These are phyloP conservation scores for Cercophora scortea DNA, from an alignment of 495 filamentous ascomycete species.

Conservation along the genomic window DNA sequence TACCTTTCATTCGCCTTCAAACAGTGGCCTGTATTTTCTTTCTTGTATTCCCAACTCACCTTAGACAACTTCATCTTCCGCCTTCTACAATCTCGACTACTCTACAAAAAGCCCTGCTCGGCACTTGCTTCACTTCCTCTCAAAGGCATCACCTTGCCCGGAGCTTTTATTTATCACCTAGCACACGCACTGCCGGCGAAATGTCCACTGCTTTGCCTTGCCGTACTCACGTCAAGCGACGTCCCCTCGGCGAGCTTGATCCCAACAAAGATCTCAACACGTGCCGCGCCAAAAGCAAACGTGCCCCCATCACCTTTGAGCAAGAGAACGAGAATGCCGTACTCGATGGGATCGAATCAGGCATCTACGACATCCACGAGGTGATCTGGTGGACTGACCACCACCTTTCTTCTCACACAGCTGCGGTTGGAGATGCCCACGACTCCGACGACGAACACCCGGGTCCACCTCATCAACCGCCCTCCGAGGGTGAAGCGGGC, in stretches of 20 bases:
- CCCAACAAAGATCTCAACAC: constrained; percentile 12
- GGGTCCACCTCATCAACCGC: neutral
- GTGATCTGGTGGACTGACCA: constrained; percentile 17
- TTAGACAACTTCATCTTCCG: no score
- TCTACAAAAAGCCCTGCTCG: no score
- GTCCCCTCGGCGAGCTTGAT: constrained; percentile 13
- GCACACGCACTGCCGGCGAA: no score
- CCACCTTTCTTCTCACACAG: neutral
- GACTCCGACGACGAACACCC: constrained; percentile 12
- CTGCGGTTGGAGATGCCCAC: neutral
- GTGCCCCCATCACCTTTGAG: constrained; percentile 15
- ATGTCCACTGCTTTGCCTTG: no score
- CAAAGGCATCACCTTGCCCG: no score
- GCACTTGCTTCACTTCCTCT: no score
- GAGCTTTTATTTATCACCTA: no score
- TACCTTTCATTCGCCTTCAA: no score
- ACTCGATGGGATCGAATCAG: constrained; percentile 7
- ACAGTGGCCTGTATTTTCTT: no score
- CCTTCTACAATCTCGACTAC: no score
- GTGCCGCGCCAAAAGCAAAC: constrained; percentile 4
- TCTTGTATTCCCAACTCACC: no score
- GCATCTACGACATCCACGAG: constrained; percentile 15
- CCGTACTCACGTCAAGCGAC: neutral
- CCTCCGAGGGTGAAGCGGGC: neutral
- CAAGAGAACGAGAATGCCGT: constrained; percentile 17